Evolutionary conservation across 345 rosid species (phyloP), one percentile per base, ranked within the genome.

Genomic region (Melastoma malabathricum): DNA sequence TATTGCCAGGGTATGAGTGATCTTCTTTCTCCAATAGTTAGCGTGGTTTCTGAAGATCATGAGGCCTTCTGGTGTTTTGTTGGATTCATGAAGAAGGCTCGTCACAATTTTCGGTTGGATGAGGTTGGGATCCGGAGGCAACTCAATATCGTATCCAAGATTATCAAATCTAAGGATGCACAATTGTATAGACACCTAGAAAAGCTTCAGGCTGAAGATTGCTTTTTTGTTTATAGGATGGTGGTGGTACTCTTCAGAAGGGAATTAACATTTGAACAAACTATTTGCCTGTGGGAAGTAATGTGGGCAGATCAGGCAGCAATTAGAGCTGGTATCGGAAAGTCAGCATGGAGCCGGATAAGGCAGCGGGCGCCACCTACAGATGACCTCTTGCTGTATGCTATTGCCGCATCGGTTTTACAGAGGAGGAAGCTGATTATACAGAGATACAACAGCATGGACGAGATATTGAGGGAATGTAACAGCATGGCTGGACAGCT

Each of bases 1-100:
- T 93, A 93, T 57, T 93, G 99, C 71, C 99, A 93, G 71, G 99
- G 99, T 49, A 93, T 93, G 99, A 88, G 97, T 31, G 97, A 88
- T 64, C 74, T 93, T 39, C 97, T 93, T 47, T 81, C 97, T 57
- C 99, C 99, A 16, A 79, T 93, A 67, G 72, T 88, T 52, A 46
- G 90, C 2, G 86, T 79, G 46, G 72, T 93, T 44, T 43, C 81
- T 0, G 94, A 85, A 53, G 99, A 93, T 69, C 77, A 93, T 18
- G 94, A 81, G 54, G 99, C 97, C 29, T 93, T 64, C 62, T 92
- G 98, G 96, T 84, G 99, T 65, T 92, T 88, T 46, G 99, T 73
- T 25, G 93, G 94, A 44, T 88, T 79, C 63, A 92, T 92, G 99
- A 84, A 66, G 67, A 92, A 92, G 46, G 97, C 99, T 54, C 81